Conservation (phyloP, 2,329 filamentous ascomycete species). For the Botrytis porri region DNA sequence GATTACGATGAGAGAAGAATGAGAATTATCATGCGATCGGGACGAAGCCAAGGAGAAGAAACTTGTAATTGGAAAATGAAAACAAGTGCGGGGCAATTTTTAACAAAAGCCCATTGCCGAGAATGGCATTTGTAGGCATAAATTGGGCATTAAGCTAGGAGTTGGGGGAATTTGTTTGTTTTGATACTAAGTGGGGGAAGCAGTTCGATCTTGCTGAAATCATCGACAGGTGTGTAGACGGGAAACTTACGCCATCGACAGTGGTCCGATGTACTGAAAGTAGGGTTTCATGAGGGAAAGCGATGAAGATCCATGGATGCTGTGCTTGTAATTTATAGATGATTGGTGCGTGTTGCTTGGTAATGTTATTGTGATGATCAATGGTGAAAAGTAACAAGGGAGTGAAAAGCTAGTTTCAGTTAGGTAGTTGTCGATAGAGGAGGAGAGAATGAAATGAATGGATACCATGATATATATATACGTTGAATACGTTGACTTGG, state of each 20-base stretch:
- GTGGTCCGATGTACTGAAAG: not conserved
- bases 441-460: not conserved
- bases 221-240: not conserved
- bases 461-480: not conserved
- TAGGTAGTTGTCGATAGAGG: not conserved
- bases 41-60: not conserved
- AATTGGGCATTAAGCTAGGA: slow-evolving; percentile 14
- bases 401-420: not conserved
- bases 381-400: not conserved
- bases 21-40: not conserved
- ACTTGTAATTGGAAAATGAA: slow-evolving; percentile 11
- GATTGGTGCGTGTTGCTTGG: not conserved
- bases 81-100: not conserved
- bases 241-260: not conserved
- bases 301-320: not conserved
- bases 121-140: not conserved
- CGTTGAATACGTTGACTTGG: not conserved
- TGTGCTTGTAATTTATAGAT: slow-evolving; percentile 13
- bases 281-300: not conserved
- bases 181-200: not conserved
- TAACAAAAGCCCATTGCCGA: not conserved
- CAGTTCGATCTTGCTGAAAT: not conserved
- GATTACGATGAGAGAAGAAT: not conserved
- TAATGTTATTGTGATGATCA: not conserved
- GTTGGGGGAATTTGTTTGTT: slow-evolving; percentile 8